Evolutionary conservation across 306 rosid species (phyloP), one percentile per base, ranked within the genome.

Genomic region (Dryas drummondii): DNA sequence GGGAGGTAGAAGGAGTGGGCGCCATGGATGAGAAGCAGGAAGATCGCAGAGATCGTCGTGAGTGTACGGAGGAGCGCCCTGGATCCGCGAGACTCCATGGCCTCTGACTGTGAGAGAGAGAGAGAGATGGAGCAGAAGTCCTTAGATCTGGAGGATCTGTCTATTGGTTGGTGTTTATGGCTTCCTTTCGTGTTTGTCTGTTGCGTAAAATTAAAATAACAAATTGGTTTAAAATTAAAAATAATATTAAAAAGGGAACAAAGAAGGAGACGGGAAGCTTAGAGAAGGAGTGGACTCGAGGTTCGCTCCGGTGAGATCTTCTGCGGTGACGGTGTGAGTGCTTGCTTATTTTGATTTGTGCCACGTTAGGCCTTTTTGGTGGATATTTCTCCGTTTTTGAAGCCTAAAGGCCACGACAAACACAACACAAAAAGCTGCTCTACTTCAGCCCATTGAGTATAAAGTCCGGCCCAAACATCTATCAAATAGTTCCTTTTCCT

Each of bases 61-160:
- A 79, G 48, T 15, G 74, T 22, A 46, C 17, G 67, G 51, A 69
- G 32, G 51, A 69, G 32, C 42, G 81, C 70, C 69, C 71, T 70
- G 79, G 96, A 89, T 87, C 97, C 80, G 78, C 37, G 78, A 88
- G 87, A 86, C 90, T 91, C 93, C 98, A 91, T 91, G 88, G 94
- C 96, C 74, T 69, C 84, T 37, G 47, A 80, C 41, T 4, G 22
- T 4, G 86, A 70, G 81, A 68, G 83, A 81, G 82, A 75, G 85
- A 74, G 74, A 56, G 54, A 16, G 37, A 65, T 63, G 37, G 71
- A 72, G 57, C 10, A 37, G 70, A 76, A 1, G 19, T 8, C 61
- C 51, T 51, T 64, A 22, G 37, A 57, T 32, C 37, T 32, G 37
- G 37, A 66, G 71, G 42, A 48, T 57, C 8, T 5, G 44, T 42